These are phyloP conservation scores for Cornus kousa DNA, from an alignment of 148 eudicot species.

Conservation along the genomic window DNA sequence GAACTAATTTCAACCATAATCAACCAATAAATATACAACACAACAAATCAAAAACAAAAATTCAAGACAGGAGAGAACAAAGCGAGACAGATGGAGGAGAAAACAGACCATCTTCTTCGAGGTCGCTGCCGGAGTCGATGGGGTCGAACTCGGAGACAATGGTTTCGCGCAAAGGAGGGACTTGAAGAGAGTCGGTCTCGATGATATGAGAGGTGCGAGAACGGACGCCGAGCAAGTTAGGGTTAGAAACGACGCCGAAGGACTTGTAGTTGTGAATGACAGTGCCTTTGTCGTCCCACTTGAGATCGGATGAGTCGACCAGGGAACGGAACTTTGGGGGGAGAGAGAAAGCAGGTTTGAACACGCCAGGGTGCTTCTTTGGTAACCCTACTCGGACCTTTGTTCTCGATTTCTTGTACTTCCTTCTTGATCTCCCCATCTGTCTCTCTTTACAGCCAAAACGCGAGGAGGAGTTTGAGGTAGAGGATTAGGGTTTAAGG, in stretches of 20 bases:
- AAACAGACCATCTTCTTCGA: conserved; percentile 88
- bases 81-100: neutral
- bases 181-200: conserved; percentile 66
- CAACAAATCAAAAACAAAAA: neutral
- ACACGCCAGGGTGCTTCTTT: conserved; percentile 61
- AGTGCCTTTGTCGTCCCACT: conserved; percentile 80
- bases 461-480: too few relatives aligned
- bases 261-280: conserved; percentile 81
- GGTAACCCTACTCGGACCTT: conserved; percentile 82
- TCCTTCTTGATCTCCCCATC: conserved; percentile 92
- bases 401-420: conserved; percentile 64
- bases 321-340: conserved; percentile 78
- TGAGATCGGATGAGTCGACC: conserved; percentile 49
- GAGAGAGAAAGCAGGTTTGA: conserved; percentile 73
- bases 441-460: conserved; percentile 8
- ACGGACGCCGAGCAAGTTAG: conserved; percentile 68
- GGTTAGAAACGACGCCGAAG: conserved; percentile 86
- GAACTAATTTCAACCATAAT: neutral
- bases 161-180: conserved; percentile 41
- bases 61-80: neutral
- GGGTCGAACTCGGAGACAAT: conserved; percentile 48
- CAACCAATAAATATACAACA: neutral
- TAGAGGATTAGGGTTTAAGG: too few relatives aligned
- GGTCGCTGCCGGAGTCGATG: conserved; percentile 77
- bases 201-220: conserved; percentile 67